Conservation (phyloP, 768 basidiomycete genomes). For the Kwoniella pini region DNA sequence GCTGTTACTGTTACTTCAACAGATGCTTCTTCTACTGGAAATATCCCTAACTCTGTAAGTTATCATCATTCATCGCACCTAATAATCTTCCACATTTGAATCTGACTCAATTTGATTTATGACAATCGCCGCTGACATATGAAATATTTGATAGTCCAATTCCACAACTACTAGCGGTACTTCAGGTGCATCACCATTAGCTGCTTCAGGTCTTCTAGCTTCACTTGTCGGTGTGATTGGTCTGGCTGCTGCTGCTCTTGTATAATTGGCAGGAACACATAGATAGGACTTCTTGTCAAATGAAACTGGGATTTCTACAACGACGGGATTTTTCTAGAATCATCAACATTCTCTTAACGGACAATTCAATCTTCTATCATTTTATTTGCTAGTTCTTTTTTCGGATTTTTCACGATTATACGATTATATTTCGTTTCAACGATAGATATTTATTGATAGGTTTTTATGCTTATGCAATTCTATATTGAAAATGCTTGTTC, state of each 20-base stretch:
- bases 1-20: slow-evolving; percentile 12
- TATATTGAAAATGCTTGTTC: too few species aligned
- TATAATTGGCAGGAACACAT: too few species aligned
- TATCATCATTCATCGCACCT: background rate
- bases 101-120: too few species aligned
- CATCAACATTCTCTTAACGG: too few species aligned
- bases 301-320: background rate
- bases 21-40: slow-evolving; percentile 7
- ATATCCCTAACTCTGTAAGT: slow-evolving; percentile 24
- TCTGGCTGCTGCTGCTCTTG: slow-evolving; percentile 7
- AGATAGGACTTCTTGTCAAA: too few species aligned
- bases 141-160: background rate
- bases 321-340: background rate
- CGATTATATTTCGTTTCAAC: too few species aligned
- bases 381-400: too few species aligned
- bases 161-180: background rate
- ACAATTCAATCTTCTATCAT: too few species aligned
- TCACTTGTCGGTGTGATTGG: slow-evolving; percentile 11
- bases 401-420: too few species aligned
- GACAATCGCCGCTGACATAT: background rate
- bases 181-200: slow-evolving; percentile 1
- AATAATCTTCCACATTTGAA: too few species aligned
- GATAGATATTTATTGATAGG: too few species aligned
- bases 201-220: slow-evolving; percentile 4
- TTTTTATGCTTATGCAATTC: too few species aligned